Base-by-base conservation (phyloP, 2,329 filamentous ascomycete genomes). In the Plenodomus biglobosus region DNA sequence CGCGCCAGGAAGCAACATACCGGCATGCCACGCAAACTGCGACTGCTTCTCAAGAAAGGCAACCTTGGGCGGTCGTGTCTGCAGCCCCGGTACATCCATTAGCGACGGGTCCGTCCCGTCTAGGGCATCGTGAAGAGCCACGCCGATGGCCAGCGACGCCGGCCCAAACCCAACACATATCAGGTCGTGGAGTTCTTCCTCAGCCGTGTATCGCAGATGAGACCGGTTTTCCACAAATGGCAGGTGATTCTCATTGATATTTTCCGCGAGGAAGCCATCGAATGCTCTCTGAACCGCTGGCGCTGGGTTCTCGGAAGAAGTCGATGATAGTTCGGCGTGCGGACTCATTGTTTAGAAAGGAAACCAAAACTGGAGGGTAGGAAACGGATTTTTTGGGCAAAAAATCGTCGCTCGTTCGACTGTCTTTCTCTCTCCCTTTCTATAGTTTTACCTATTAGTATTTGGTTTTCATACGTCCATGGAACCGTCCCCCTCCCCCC, bases 161-260 rank as follows among this genome's bases (percentile, higher is more conserved):
- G 92, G 92, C 7, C 92, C 92, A 68, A 97, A 97, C 19, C 92
- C 92, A 46, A 96, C 84, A 72, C 91, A 96, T 59, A 97, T 78
- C 44, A 97, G 78, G 71, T 97, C 92, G 69, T 92, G 86, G 24
- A 90, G 75, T 41, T 88, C 82, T 55, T 86, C 80, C 44, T 79
- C 70, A 20, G 78, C 73, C 2, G 80, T 78, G n/a, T 80, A 73
- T 42, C 71, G 76, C 15, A 87, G 74, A 50, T 76, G 73, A 10
- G 79, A 80, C 30, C 65, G 61, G 48, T 69, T 71, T 44, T 64
- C 64, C 19, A 62, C 52, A 8, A 52, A 55, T 27, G 62, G 59
- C 20, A 67, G 62, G 35, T 61, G 54, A 41, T 53, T 61, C 38
- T 68, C 63, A 21, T 64, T 62, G n/a, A 68, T 42, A 21, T 55